A percentile compares a stretch with the other conserved stretches of the same genome.
phyloP scores from a whole-genome alignment of 345 rosid genomes.

The Eucalyptus curtisii region DNA sequence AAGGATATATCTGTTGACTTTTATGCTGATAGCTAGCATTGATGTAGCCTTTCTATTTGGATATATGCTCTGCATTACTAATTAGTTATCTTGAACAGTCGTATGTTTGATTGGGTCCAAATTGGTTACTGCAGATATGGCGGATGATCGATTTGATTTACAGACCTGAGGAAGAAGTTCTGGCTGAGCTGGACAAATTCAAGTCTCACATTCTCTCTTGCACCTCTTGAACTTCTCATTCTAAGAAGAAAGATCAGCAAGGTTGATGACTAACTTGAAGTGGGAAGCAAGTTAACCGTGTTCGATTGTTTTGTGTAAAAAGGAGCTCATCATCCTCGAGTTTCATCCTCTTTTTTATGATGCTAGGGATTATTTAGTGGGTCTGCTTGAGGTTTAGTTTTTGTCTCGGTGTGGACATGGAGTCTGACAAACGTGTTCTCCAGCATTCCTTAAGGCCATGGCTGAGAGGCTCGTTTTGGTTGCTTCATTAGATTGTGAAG shows the following conservation, averaged over 20 bases:
- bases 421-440: background rate
- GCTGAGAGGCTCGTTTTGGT: background rate
- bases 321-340: background rate
- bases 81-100: background rate
- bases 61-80: background rate
- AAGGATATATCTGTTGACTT: background rate
- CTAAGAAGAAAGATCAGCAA: background rate
- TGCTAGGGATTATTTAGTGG: background rate
- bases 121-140: conserved; percentile 35
- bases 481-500: background rate
- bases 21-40: background rate
- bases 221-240: background rate
- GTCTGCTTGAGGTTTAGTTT: background rate
- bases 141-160: conserved; percentile 52
- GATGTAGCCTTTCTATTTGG: background rate
- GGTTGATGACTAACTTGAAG: background rate
- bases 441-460: background rate
- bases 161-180: conserved; percentile 47
- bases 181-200: conserved; percentile 38
- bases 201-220: conserved; percentile 30
- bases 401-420: background rate
- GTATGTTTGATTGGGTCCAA: background rate
- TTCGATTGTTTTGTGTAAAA: background rate
- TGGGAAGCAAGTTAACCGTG: background rate
- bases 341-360: background rate